phyloP scores from a whole-genome alignment of 2,329 filamentous ascomycete genomes.

The Orbilia ellipsospora region DNA sequence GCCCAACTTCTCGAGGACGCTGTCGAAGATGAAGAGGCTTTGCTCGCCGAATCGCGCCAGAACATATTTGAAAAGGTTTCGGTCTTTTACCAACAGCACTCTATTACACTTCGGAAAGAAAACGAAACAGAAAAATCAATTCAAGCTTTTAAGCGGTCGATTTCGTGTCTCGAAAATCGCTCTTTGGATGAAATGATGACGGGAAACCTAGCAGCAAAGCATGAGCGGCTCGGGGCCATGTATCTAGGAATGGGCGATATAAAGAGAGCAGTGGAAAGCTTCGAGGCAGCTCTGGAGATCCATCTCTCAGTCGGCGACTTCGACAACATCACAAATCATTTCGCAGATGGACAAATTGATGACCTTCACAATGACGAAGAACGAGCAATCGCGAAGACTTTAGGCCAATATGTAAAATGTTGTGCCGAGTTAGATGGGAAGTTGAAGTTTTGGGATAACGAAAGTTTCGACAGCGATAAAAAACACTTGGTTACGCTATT shows the following conservation, averaged over 20 bases:
- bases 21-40: constrained; percentile 30
- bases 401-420: constrained; percentile 48
- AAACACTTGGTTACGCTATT: constrained; percentile 28
- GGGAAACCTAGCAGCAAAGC: constrained; percentile 56
- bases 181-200: constrained; percentile 55
- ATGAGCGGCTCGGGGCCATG: constrained; percentile 57
- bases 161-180: constrained; percentile 56
- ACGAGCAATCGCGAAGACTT: constrained; percentile 35
- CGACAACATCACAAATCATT: constrained; percentile 39
- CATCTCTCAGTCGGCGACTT: constrained; percentile 42
- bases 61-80: constrained; percentile 52
- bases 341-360: constrained; percentile 38
- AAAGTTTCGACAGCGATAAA: constrained; percentile 17
- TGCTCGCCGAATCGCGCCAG: constrained; percentile 20
- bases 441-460: constrained; percentile 35
- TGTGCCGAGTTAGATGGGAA: constrained; percentile 24
- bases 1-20: constrained; percentile 46
- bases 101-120: constrained; percentile 40
- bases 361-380: constrained; percentile 46
- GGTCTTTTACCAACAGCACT: constrained; percentile 51
- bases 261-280: constrained; percentile 55
- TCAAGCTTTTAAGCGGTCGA: constrained; percentile 56
- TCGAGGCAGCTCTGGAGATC: constrained; percentile 23
- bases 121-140: constrained; percentile 48
- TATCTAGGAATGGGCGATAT: constrained; percentile 56